A percentile compares a stretch with the other conserved stretches of the same genome.
These are phyloP conservation scores for Quercus engelmannii DNA, from an alignment of 306 rosid species.

Conservation along the genomic window DNA sequence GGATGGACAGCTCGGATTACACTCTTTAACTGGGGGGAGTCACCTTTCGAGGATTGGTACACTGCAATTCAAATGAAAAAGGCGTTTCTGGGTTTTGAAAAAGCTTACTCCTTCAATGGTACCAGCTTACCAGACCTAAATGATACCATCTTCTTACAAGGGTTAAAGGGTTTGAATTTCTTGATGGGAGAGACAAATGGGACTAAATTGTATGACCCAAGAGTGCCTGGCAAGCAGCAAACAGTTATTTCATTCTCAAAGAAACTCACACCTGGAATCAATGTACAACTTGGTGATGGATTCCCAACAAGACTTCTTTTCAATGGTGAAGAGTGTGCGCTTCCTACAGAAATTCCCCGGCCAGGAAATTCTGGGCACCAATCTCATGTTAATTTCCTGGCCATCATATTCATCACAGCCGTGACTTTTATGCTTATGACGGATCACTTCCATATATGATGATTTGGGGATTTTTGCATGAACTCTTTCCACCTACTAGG, in stretches of 20 bases:
- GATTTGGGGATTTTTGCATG: background rate
- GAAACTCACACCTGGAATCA: slow-evolving; percentile 32
- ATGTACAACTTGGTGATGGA: slow-evolving; percentile 46
- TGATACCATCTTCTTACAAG: slow-evolving; percentile 58
- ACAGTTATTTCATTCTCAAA: slow-evolving; percentile 65
- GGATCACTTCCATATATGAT: slow-evolving; percentile 22
- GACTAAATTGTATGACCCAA: slow-evolving; percentile 27
- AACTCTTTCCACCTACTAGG: background rate
- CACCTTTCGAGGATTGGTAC: slow-evolving; percentile 68
- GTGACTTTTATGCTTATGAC: slow-evolving; percentile 40
- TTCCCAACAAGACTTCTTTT: slow-evolving; percentile 71
- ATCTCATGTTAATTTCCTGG: slow-evolving; percentile 13
- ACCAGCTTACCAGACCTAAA: slow-evolving; percentile 43
- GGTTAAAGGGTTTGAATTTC: slow-evolving; percentile 54
- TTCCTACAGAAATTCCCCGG: slow-evolving; percentile 52
- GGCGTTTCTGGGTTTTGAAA: slow-evolving; percentile 41
- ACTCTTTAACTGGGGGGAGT: slow-evolving; percentile 64
- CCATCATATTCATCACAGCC: slow-evolving; percentile 25
- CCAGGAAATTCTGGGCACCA: slow-evolving; percentile 18
- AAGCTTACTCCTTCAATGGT: slow-evolving; percentile 75
- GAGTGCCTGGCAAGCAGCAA: slow-evolving; percentile 86
- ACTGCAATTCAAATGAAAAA: slow-evolving; percentile 46
- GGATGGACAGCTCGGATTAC: slow-evolving; percentile 93
- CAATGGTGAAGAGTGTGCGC: slow-evolving; percentile 77
- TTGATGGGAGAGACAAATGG: slow-evolving; percentile 60